Evolutionary conservation across 768 basidiomycete species (phyloP), one percentile per base, ranked within the genome.

Genomic region (Albatrellus ellisii): DNA sequence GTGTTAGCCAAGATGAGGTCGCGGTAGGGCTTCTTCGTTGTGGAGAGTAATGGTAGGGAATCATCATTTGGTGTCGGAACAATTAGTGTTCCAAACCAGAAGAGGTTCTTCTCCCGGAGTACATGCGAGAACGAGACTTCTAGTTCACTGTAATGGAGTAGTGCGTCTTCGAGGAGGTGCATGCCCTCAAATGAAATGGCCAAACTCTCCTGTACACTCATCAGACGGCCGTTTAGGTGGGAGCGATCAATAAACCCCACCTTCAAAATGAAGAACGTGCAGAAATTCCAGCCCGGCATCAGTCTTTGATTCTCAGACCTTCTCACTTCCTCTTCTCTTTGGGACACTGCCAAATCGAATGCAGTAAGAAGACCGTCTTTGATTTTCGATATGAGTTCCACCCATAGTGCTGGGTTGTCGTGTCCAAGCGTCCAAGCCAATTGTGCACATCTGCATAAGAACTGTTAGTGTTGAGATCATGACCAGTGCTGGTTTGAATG

Each of bases 241-340:
- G 9, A 40, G 27, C 14, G 36, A 17, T 14, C 24, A 41, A 11
- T 42, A 39, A 18, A n/a, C 39, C 67, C 43, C 42, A 89, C 94
- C 77, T 98, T 99, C 27, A 92, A 67, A 39, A 91, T 77, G 60
- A 97, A 97, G 65, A 92, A 98, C 0, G 85, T 91, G 58, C 91
- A 92, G 56, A 95, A 99, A 56, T 95, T 95, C 95, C 95, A 99
- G 7, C 95, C 94, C 1, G 90, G 89, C 76, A 91, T 85, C 52
- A 82, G 73, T 42, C 87, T 72, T 59, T 97, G 88, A 36, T 76
- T 71, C 55, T 99, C 94, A 0, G 86, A 88, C 27, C 88, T 75
- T 52, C 72, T 80, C 3, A 97, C 82, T 47, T 95, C 91, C 34
- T 98, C 95, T 54, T 92, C 88, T 12, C 89, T 71, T 44, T 77